phyloP scores from a whole-genome alignment of 2,329 filamentous ascomycete species.

The Rhynchosporium secalis region DNA sequence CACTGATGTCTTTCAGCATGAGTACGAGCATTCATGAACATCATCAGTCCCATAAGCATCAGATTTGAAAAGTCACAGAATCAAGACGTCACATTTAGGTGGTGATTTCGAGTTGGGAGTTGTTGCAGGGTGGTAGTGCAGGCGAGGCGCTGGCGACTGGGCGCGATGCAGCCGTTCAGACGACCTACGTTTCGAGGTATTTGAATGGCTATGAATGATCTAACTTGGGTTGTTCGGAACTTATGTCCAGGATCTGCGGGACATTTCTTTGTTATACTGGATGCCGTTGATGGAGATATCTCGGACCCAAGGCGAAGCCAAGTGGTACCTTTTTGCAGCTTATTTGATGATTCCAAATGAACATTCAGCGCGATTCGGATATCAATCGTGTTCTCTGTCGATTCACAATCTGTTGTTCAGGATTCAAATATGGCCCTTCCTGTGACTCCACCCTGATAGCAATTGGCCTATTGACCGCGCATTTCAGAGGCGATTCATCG shows the following conservation, averaged over 20 bases:
- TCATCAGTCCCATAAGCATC: not conserved
- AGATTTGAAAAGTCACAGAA: not conserved
- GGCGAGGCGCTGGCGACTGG: not conserved
- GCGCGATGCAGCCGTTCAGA: slow-evolving; percentile 8
- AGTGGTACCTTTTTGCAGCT: not conserved
- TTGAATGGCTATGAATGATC: slow-evolving; percentile 10
- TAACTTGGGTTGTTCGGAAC: not conserved
- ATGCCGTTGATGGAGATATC: not conserved
- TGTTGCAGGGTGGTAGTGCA: not conserved
- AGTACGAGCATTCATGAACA: no score
- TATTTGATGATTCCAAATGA: not conserved
- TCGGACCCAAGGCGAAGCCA: not conserved
- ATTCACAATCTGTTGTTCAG: no score
- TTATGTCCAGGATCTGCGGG: not conserved
- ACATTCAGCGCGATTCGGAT: not conserved
- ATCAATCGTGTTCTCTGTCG: no score
- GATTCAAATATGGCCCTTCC: no score
- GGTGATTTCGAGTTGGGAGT: not conserved
- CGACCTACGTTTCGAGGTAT: slow-evolving; percentile 14
- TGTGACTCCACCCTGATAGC: not conserved
- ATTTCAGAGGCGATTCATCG: not conserved
- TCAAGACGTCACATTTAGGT: not conserved
- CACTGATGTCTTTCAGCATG: not conserved
- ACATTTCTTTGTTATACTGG: not conserved
- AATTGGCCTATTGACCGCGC: not conserved